Conservation (phyloP, 805 yeast species). For the Pichia scutulata region DNA sequence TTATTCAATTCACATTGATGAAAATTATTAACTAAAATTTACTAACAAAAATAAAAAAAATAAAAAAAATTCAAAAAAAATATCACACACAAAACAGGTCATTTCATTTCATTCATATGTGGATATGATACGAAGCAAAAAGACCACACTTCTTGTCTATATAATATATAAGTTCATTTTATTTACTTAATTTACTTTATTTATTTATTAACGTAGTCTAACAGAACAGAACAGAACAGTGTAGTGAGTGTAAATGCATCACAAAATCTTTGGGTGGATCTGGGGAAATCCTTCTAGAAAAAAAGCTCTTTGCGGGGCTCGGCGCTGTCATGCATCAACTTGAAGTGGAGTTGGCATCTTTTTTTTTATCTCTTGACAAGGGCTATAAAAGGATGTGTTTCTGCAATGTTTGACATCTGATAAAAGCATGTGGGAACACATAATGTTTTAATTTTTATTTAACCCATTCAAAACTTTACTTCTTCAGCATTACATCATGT, state of each 20-base stretch:
- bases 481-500: slow-evolving; percentile 5
- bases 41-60: no score
- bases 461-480: background rate
- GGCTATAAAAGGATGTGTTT: background rate
- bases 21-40: background rate
- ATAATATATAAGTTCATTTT: background rate
- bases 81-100: background rate
- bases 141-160: background rate
- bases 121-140: background rate
- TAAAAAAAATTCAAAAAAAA: no score
- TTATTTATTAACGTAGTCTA: background rate
- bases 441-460: no score
- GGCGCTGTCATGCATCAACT: background rate
- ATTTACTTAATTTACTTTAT: background rate
- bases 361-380: no score
- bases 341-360: background rate
- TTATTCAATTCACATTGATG: background rate
- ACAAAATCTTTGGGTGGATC: no score
- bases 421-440: no score
- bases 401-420: background rate
- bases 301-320: background rate
- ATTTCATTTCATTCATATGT: background rate
- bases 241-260: no score
- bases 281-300: no score
- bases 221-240: no score